phyloP scores from a whole-genome alignment of 768 basidiomycete species.

The Lyophyllum decastes region DNA sequence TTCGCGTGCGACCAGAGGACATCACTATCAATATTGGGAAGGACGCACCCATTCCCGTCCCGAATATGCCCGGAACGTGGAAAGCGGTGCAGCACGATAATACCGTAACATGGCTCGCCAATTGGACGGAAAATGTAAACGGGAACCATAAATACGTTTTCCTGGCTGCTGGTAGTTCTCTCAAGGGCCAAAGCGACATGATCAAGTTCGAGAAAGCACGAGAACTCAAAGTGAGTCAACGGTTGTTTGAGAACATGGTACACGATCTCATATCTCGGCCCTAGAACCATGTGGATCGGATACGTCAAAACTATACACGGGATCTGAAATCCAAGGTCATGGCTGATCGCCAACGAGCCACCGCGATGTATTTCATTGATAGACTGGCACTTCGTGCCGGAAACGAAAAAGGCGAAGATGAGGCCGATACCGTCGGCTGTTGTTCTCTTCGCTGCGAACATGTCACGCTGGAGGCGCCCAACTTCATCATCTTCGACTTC shows the following conservation, averaged over 20 bases:
- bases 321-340: constrained; percentile 91
- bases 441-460: constrained; percentile 98
- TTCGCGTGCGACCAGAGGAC: constrained; percentile 90
- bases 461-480: constrained; percentile 86
- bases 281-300: constrained; percentile 88
- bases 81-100: constrained; percentile 87
- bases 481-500: constrained; percentile 93
- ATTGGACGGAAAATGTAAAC: constrained; percentile 99
- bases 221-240: constrained; percentile 77
- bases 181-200: constrained; percentile 99
- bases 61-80: constrained; percentile 93
- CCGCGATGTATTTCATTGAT: constrained; percentile 99
- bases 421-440: constrained; percentile 98
- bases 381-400: constrained; percentile 95
- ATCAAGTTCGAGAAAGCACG: constrained; percentile 97
- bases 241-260: neutral
- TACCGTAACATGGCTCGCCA: constrained; percentile 98
- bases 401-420: constrained; percentile 99
- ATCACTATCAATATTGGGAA: constrained; percentile 94
- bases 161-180: constrained; percentile 93
- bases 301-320: constrained; percentile 83
- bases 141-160: constrained; percentile 97
- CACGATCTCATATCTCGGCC: neutral
- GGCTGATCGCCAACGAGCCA: constrained; percentile 96
- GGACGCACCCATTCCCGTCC: constrained; percentile 71